These are phyloP conservation scores for Butyriboletus loyo DNA, from an alignment of 768 basidiomycete genomes.

Conservation along the genomic window DNA sequence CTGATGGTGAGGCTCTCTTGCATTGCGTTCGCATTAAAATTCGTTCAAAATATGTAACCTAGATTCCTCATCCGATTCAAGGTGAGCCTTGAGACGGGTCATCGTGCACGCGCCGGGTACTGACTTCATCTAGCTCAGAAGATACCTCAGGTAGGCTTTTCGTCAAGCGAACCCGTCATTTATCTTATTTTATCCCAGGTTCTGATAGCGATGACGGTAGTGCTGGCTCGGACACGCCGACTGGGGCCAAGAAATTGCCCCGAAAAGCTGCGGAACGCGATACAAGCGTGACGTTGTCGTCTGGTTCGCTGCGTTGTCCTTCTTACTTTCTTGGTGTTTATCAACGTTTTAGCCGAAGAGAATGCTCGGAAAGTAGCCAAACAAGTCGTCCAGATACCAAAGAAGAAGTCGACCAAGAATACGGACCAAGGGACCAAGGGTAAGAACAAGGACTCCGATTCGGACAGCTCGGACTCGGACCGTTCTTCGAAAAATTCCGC, in stretches of 20 bases:
- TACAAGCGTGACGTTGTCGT: constrained; percentile 41
- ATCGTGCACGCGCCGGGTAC: constrained; percentile 1
- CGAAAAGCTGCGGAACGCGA: constrained; percentile 26
- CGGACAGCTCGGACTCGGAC: constrained; percentile 18
- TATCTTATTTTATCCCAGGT: constrained; percentile 7
- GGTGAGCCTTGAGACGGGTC: constrained; percentile 9
- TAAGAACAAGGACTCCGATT: constrained; percentile 1
- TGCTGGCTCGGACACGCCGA: not conserved
- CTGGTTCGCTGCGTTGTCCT: constrained; percentile 19
- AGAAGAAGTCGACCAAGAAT: constrained; percentile 1
- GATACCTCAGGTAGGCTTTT: constrained; percentile 15
- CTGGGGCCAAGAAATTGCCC: not conserved
- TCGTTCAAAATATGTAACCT: not conserved
- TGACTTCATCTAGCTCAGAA: constrained; percentile 16
- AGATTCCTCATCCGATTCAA: constrained; percentile 25
- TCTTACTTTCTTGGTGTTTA: not conserved
- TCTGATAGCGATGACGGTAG: constrained; percentile 14
- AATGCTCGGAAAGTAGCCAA: not conserved
- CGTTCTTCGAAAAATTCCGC: constrained; percentile 11
- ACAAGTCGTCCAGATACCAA: not conserved
- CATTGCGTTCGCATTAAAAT: not conserved
- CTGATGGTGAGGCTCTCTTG: constrained; percentile 20
- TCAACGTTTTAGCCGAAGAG: constrained; percentile 12
- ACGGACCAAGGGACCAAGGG: not conserved
- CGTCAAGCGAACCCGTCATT: constrained; percentile 3